Percentiles rank a stretch among this genome's conserved stretches.
Evolutionary conservation across 2,329 filamentous ascomycete species (phyloP).

Genomic region (Sporothrix brunneoviolacea): DNA sequence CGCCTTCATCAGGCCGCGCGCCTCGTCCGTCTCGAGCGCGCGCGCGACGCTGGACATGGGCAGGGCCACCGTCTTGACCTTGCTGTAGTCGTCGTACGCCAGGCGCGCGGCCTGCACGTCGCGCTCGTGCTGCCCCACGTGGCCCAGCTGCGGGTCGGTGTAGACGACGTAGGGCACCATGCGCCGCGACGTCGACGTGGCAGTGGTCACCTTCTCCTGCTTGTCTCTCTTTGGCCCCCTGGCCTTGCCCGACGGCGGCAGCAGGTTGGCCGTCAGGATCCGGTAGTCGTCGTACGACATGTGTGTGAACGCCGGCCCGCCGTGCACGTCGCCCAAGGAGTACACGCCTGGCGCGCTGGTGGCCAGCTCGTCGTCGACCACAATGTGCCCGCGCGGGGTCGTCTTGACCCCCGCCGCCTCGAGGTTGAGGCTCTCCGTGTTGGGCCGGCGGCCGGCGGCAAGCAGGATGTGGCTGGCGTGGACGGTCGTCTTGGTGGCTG

Average conservation of each 20-base stretch:
- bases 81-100: constrained; percentile 20
- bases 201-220: constrained; percentile 15
- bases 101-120: constrained; percentile 21
- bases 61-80: constrained; percentile 40
- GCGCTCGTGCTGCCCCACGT: constrained; percentile 41
- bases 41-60: constrained; percentile 45
- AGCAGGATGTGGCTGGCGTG: constrained; percentile 42
- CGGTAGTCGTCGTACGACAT: constrained; percentile 51
- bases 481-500: constrained; percentile 18
- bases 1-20: constrained; percentile 47
- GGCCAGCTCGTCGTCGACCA: constrained; percentile 36
- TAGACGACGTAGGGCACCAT: constrained; percentile 44
- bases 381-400: constrained; percentile 36
- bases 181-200: constrained; percentile 23
- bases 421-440: constrained; percentile 40
- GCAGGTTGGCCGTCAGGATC: constrained; percentile 40
- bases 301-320: constrained; percentile 48
- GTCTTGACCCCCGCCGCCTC: constrained; percentile 33
- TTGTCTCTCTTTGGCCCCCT: not conserved
- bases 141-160: constrained; percentile 47
- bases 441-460: constrained; percentile 43
- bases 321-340: constrained; percentile 46
- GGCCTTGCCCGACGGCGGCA: constrained; percentile 22
- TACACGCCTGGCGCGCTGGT: constrained; percentile 38
- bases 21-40: constrained; percentile 45